Percentiles rank a stretch among this genome's conserved stretches.
phyloP scores from a whole-genome alignment of 1,284 basidiomycete genomes.

The Caloboletus firmus region DNA sequence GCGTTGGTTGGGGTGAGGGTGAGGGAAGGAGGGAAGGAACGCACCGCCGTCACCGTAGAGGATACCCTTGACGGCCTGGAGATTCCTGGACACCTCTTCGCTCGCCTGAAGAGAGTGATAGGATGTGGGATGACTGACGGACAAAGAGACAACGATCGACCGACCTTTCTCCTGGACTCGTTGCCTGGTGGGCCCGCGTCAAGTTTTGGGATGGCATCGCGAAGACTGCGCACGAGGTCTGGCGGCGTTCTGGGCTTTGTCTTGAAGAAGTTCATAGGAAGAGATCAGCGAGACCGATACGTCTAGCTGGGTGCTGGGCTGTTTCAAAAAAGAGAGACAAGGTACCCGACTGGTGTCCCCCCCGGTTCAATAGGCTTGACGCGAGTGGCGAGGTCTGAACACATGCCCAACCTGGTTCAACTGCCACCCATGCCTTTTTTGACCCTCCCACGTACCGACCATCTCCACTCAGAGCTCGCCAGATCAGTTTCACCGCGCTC shows the following conservation, averaged over 20 bases:
- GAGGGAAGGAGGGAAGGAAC: slow-evolving; percentile 22
- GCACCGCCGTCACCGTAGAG: slow-evolving; percentile 85
- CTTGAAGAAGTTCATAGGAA: slow-evolving; percentile 91
- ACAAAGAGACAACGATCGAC: slow-evolving; percentile 21
- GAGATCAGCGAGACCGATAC: background rate
- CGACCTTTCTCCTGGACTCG: slow-evolving; percentile 78
- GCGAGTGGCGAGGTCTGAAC: slow-evolving; percentile 17
- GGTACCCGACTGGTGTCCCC: background rate
- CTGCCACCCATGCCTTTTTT: slow-evolving; percentile 19
- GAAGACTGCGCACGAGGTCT: slow-evolving; percentile 78
- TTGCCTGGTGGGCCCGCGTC: slow-evolving; percentile 72
- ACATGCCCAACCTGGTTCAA: slow-evolving; percentile 17
- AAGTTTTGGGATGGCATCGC: slow-evolving; percentile 76
- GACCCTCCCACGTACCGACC: background rate
- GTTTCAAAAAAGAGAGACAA: slow-evolving; percentile 6
- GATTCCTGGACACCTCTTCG: slow-evolving; percentile 87
- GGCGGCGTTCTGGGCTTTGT: slow-evolving; percentile 82
- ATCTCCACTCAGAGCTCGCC: slow-evolving; percentile 1
- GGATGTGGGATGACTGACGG: background rate
- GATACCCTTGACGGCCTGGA: slow-evolving; percentile 86
- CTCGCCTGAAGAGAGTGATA: slow-evolving; percentile 54
- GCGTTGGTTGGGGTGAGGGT: slow-evolving; percentile 7
- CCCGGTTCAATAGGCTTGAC: background rate
- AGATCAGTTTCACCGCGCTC: slow-evolving; percentile 2
- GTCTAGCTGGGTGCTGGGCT: background rate